These are phyloP conservation scores for Rusavskia elegans DNA, from an alignment of 495 filamentous ascomycete genomes.

Conservation along the genomic window DNA sequence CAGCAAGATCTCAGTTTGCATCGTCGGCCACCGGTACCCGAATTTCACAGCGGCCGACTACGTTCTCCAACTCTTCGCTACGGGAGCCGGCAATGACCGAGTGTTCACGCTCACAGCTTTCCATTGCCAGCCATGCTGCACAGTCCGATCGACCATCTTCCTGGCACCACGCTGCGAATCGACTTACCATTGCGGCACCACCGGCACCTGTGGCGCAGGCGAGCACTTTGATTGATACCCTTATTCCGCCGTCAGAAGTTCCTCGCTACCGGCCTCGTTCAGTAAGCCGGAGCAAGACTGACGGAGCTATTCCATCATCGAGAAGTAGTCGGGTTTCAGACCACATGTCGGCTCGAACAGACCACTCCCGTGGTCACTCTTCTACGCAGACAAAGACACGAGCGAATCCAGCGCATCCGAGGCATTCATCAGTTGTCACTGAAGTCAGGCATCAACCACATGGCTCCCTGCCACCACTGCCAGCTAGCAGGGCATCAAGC, in stretches of 20 bases:
- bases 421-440: conserved; percentile 2
- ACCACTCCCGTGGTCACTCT: conserved; percentile 3
- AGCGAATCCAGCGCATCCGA: conserved; percentile 11
- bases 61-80: conserved; percentile 20
- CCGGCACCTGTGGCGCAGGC: conserved; percentile 9
- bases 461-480: conserved; percentile 23
- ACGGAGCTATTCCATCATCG: conserved; percentile 1
- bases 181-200: conserved; percentile 25
- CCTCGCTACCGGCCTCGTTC: conserved; percentile 3
- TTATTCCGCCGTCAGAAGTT: conserved; percentile 12
- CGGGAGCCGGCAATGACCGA: conserved; percentile 29
- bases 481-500: conserved; percentile 25
- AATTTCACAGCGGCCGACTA: conserved; percentile 21
- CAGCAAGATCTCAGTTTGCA: conserved; percentile 22
- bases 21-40: conserved; percentile 19
- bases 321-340: conserved; percentile 4
- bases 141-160: conserved; percentile 25
- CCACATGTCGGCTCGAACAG: conserved; percentile 7
- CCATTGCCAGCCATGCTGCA: conserved; percentile 21
- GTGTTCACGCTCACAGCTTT: conserved; percentile 20
- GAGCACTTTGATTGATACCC: conserved; percentile 11
- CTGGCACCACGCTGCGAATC: conserved; percentile 16
- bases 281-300: conserved; percentile 4
- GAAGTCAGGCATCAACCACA: conserved; percentile 15
- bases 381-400: conserved; percentile 15